Base-by-base conservation (phyloP, 1,284 basidiomycete genomes). In the Sanguinoderma infundibulare region DNA sequence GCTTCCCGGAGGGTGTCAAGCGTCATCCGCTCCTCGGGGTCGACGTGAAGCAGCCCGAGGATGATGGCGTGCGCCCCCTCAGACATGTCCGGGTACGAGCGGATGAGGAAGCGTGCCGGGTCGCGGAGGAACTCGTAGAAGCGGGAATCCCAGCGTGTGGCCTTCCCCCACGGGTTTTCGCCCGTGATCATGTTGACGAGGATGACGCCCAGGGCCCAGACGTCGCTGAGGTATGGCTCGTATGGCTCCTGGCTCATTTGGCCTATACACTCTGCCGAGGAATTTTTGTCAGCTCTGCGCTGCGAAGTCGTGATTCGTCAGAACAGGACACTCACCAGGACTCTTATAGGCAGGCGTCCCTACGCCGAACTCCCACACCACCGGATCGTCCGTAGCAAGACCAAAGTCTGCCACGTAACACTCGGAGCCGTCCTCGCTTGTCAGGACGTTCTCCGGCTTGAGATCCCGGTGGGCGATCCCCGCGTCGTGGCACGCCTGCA, bases 101-200 rank as follows among this genome's bases (percentile, higher is more conserved):
- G 8, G 94, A 80, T 55, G 87, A 96, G 80, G 70, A 89, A 90
- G 62, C 90, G n/a, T n/a, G n/a, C 76, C 34, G 80, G 83, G 67
- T 94, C 82, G 55, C 47, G 32, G 53, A 65, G 51, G 59, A 67
- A 70, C 39, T 64, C 60, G 34, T 47, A 73, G 79, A 92, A 97
- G 28, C 86, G 88, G 44, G 86, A 83, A 74, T 98, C 95, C 39
- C 81, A 77, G 2, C 81, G 74, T 44, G 81, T 85, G 1, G 96
- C 94, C 68, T 84, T 81, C 62, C 84, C 83, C 96, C 96, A 98
- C 3, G 95, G 96, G 72, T 92, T 93, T 24, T 89, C 84, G 22
- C 91, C 90, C 62, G 91, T 91, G 40, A 94, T 87, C 77, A 98
- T 85, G 76, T 97, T 97, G 56, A 72, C 39, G 34, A 76, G 66